Base-by-base conservation (phyloP, 768 basidiomycete species). In the Saitozyma podzolica region DNA sequence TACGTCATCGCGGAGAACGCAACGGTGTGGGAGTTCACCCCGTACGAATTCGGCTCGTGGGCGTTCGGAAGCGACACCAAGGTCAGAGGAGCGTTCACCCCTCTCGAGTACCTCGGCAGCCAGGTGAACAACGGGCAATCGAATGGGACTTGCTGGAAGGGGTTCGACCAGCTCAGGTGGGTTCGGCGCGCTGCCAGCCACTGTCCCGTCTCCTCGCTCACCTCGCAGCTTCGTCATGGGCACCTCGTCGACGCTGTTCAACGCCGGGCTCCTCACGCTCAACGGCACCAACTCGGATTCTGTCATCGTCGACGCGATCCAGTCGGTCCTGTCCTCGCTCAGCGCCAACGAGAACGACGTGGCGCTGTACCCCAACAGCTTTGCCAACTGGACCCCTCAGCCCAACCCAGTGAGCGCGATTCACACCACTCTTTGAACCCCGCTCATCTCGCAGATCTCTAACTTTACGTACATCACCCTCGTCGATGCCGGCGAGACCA, bases 121-220 rank as follows among this genome's bases (percentile, higher is more conserved):
- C 82, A 83, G 63, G 73, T 91, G 16, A 75, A 78, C 20, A 84
- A 87, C 60, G 89, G 88, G 3, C 70, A 81, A 61, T 83, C 87
- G 0, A 80, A 78, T 10, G 86, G 85, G 10, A 78, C 84, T 0
- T 94, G 92, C 75, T 86, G 87, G 11, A 84, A 83, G 6, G 87
- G 86, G 8, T 91, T 90, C 68, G 89, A 91, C 72, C 88, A 76
- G 59, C 40, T 73, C 88, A 75, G 84, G 78, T 63, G 73, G 75
- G 65, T 75, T 19, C 43, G 17, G 29, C 29, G 29, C 29, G 29
- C 9, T 40, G 16, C 40, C 43, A 39, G 14, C 57, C 43, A 43
- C 47, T 19, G 17, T 19, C 43, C 40, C 47, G 42, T 48, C 4
- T 49, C 59, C 40, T 62, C 49, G 16, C 29, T 39, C 52, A 17